A percentile compares a stretch with the other conserved stretches of the same genome.
Conservation (phyloP, 768 basidiomycete genomes). For the Termitomyces sp. region DNA sequence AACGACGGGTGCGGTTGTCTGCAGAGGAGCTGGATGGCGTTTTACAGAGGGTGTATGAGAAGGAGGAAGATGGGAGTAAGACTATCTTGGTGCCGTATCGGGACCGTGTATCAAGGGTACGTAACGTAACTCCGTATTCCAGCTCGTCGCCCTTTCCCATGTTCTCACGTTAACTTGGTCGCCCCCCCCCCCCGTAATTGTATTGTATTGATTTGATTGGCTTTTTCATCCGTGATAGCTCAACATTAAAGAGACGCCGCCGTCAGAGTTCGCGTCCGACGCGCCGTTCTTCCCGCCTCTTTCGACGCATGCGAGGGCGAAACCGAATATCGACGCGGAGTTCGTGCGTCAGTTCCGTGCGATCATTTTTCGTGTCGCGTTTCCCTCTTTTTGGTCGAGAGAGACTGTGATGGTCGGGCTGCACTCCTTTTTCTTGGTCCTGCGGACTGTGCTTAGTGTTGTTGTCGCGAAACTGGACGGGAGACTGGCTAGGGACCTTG, state of each 20-base stretch:
- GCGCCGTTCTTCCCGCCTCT: constrained; percentile 58
- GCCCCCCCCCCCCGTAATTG: no score
- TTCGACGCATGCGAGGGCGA: constrained; percentile 31
- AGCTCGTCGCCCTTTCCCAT: not conserved
- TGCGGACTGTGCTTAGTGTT: constrained; percentile 83
- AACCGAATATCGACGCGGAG: constrained; percentile 61
- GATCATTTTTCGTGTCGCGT: constrained; percentile 65
- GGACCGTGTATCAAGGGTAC: constrained; percentile 57
- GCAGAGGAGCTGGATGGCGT: constrained; percentile 39
- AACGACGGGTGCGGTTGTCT: constrained; percentile 23
- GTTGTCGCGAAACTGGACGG: constrained; percentile 88
- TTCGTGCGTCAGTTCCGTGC: constrained; percentile 72
- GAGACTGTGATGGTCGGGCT: constrained; percentile 69
- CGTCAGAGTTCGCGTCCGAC: constrained; percentile 44
- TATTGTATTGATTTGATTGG: not conserved
- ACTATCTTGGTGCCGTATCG: constrained; percentile 64
- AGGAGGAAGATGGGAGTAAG: constrained; percentile 51
- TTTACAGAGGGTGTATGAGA: constrained; percentile 58
- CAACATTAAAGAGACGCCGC: constrained; percentile 41
- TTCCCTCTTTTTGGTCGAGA: constrained; percentile 56
- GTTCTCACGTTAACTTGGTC: no score
- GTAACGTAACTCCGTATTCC: constrained; percentile 12
- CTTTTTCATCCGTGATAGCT: constrained; percentile 24
- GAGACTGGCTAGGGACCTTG: constrained; percentile 81
- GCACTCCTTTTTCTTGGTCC: constrained; percentile 82